Percentiles rank a stretch among this genome's conserved stretches.
These are phyloP conservation scores for Giardia muris DNA, from an alignment of 208 protist genomes.

Conservation along the genomic window DNA sequence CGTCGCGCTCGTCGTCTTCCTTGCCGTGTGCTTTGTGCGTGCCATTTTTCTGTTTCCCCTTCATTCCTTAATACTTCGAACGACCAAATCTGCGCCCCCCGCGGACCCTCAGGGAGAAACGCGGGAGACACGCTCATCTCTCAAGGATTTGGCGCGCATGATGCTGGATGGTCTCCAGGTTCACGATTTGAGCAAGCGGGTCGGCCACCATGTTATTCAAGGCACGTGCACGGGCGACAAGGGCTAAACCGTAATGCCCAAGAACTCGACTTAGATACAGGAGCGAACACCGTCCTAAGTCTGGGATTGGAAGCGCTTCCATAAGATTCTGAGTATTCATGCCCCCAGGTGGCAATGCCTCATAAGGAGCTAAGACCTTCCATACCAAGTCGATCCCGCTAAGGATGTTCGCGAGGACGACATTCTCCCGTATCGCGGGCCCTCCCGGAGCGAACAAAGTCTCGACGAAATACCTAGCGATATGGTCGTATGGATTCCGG, in stretches of 20 bases:
- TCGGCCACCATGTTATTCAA: no score
- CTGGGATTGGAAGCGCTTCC: background rate
- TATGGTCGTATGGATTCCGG: background rate
- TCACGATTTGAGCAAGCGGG: no score
- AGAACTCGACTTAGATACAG: background rate
- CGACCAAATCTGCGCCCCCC: conserved; percentile 7
- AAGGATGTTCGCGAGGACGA: background rate
- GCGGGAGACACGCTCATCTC: no score
- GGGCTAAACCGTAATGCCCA: background rate
- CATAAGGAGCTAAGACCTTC: background rate
- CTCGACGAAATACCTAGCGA: background rate
- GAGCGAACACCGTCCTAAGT: background rate
- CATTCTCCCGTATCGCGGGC: background rate
- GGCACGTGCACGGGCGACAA: no score
- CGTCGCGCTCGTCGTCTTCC: conserved; percentile 74
- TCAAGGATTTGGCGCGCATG: no score
- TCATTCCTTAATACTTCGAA: background rate
- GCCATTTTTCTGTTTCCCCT: conserved; percentile 57
- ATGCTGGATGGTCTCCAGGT: no score
- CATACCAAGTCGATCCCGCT: background rate
- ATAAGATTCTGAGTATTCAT: background rate
- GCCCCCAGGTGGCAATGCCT: background rate
- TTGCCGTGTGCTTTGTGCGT: conserved; percentile 84
- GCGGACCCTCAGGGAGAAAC: no score
- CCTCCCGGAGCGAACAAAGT: background rate